Evolutionary conservation across 768 basidiomycete species (phyloP), one percentile per base, ranked within the genome.

Genomic region (Boletus vinaceobasis): DNA sequence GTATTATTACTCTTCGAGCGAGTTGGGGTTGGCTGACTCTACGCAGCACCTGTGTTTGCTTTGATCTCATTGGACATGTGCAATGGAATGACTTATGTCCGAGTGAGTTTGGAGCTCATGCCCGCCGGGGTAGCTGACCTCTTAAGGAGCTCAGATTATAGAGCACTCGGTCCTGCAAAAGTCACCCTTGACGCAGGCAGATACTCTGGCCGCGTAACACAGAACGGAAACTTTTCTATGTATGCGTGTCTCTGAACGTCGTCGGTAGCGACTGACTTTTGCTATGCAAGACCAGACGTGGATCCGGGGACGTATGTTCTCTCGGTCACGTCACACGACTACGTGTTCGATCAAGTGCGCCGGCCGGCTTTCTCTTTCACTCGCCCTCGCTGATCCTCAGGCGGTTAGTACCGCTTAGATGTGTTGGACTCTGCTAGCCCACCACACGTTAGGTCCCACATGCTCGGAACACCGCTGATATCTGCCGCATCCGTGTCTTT

Each of bases 51-150:
- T 61, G 67, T 44, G 66, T 72, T 44, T 82, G 83, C 11, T 58
- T 83, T 8, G 85, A 89, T 64, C 61, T 92, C 44, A 62, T 70
- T 4, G 90, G 90, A 59, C 77, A 75, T 46, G 71, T 92, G 11
- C 74, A 79, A 43, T 90, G 87, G 86, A 90, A 87, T 68, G 80
- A 82, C n/a, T 58, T 83, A 8, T 90, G 88, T 73, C 74, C 77
- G 40, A 74, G 89, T 89, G 50, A 60, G 69, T 57, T 29, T 38
- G 37, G 31, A 23, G 54, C 32, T 37, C 50, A 3, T 36, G 26
- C 14, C 49, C 65, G 60, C 36, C 38, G 61, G 46, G 17, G 49
- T 38, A 36, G 39, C 39, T 58, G 35, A 56, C 63, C 29, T 42
- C 27, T 23, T 8, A n/a, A 48, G 47, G 36, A 35, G 66, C 65